phyloP scores from a whole-genome alignment of 345 rosid genomes.

The Psidium guajava region DNA sequence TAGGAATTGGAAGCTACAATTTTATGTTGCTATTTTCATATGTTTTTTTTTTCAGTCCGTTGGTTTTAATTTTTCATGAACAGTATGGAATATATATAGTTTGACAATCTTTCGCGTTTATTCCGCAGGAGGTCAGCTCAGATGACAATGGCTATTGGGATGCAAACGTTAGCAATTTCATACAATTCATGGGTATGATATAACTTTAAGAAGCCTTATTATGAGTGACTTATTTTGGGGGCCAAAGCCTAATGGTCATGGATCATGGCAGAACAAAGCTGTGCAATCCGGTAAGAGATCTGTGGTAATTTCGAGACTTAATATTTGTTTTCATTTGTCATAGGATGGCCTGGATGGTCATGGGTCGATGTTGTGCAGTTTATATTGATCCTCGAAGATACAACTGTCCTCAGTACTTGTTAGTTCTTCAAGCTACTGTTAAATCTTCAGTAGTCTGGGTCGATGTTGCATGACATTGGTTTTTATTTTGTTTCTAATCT shows the following conservation, averaged over 20 bases:
- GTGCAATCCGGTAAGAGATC: neutral
- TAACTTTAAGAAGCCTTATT: neutral
- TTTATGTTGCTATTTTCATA: neutral
- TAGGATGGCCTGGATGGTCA: neutral
- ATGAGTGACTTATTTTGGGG: neutral
- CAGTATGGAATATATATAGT: neutral
- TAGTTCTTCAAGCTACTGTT: neutral
- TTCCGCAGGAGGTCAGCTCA: conserved; percentile 70
- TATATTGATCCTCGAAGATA: neutral
- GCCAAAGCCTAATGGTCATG: neutral
- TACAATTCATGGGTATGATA: neutral
- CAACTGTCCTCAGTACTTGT: neutral
- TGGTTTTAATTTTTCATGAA: neutral
- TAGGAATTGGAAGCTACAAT: neutral
- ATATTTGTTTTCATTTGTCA: neutral
- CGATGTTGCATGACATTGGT: neutral
- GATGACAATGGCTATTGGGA: conserved; percentile 67
- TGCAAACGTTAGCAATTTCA: conserved; percentile 49
- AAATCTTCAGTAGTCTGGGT: neutral
- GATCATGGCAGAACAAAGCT: neutral
- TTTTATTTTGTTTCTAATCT: neutral
- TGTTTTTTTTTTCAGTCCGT: neutral
- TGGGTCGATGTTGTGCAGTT: neutral
- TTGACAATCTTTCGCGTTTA: conserved; percentile 12
- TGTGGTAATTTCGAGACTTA: neutral